phyloP scores from a whole-genome alignment of 257 asterid genomes.

The Cynanchum wilfordii region DNA sequence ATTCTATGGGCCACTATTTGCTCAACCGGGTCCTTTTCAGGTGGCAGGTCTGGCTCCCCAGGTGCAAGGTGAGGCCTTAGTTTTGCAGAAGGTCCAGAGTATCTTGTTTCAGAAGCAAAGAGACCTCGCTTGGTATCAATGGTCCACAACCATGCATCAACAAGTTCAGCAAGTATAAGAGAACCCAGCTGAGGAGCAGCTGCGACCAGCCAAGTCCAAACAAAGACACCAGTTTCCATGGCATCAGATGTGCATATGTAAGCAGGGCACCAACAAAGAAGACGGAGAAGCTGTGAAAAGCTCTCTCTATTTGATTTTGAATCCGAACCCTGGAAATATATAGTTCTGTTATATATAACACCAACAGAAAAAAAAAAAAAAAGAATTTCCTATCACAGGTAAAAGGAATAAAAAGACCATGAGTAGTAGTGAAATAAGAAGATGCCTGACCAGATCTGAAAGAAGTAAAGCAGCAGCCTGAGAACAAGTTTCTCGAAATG shows the following conservation, averaged over 20 bases:
- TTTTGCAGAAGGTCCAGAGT: conserved; percentile 91
- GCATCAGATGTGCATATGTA: conserved; percentile 91
- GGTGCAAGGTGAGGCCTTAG: conserved; percentile 96
- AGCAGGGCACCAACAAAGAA: conserved; percentile 99
- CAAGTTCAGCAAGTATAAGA: conserved; percentile 94
- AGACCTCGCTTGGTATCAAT: conserved; percentile 95
- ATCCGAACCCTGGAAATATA: conserved; percentile 65
- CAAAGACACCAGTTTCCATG: conserved; percentile 91
- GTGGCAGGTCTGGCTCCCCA: conserved; percentile 83
- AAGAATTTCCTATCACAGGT: conserved; percentile 1
- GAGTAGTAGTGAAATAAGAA: conserved; percentile 6
- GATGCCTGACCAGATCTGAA: conserved; percentile 59
- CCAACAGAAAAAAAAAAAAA: conserved; percentile 14
- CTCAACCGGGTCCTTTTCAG: conserved; percentile 84
- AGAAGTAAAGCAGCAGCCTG: conserved; percentile 99
- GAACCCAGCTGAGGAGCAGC: conserved; percentile 98
- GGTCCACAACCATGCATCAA: conserved; percentile 99
- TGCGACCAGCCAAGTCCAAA: conserved; percentile 99
- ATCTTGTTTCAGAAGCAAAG: conserved; percentile 79
- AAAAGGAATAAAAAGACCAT: conserved; percentile 17
- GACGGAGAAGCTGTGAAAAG: conserved; percentile 96
- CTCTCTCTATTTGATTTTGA: conserved; percentile 63
- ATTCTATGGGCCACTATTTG: conserved; percentile 92
- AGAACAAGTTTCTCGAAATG: conserved; percentile 87
- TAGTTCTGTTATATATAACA: conserved; percentile 19